A percentile compares a stretch with the other conserved stretches of the same genome.
Evolutionary conservation across 2,329 filamentous ascomycete species (phyloP).

Genomic region (Hypoxylon sp.): DNA sequence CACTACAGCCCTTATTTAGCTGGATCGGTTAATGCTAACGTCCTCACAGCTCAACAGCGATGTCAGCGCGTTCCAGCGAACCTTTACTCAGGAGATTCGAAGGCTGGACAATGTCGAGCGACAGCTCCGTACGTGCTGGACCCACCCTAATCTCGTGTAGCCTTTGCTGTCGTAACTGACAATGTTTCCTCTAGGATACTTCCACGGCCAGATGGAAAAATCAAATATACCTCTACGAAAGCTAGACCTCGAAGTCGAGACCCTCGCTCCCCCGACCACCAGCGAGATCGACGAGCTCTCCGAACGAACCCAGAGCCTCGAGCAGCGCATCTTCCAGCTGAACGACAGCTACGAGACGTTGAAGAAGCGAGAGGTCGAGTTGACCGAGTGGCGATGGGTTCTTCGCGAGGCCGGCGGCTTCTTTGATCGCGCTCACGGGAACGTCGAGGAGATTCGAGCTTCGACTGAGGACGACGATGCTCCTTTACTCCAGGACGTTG

Average conservation of each 20-base stretch:
- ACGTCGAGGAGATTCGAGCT: conserved; percentile 94
- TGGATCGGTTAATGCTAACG: conserved; percentile 28
- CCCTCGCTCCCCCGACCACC: conserved; percentile 85
- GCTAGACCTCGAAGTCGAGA: conserved; percentile 88
- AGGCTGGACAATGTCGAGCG: conserved; percentile 97
- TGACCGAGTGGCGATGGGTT: conserved; percentile 99
- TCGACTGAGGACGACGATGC: conserved; percentile 92
- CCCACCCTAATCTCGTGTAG: conserved; percentile 8
- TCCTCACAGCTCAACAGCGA: conserved; percentile 82
- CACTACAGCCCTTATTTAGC: conserved; percentile 21
- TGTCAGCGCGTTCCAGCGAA: conserved; percentile 92
- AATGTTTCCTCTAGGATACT: conserved; percentile 74
- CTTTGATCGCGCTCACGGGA: conserved; percentile 94
- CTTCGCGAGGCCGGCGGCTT: conserved; percentile 95
- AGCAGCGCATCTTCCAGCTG: conserved; percentile 87
- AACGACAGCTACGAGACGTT: conserved; percentile 99
- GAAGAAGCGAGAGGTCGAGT: conserved; percentile 95
- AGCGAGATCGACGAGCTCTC: conserved; percentile 96
- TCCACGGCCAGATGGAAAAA: conserved; percentile 96
- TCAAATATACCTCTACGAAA: conserved; percentile 84
- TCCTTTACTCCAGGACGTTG: conserved; percentile 89
- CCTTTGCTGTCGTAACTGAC: conserved; percentile 43
- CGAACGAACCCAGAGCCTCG: conserved; percentile 89
- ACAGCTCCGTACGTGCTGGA: conserved; percentile 80
- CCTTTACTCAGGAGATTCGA: conserved; percentile 97